Evolutionary conservation across 768 basidiomycete species (phyloP), one percentile per base, ranked within the genome.

Genomic region (Nevesoporus exiguus): DNA sequence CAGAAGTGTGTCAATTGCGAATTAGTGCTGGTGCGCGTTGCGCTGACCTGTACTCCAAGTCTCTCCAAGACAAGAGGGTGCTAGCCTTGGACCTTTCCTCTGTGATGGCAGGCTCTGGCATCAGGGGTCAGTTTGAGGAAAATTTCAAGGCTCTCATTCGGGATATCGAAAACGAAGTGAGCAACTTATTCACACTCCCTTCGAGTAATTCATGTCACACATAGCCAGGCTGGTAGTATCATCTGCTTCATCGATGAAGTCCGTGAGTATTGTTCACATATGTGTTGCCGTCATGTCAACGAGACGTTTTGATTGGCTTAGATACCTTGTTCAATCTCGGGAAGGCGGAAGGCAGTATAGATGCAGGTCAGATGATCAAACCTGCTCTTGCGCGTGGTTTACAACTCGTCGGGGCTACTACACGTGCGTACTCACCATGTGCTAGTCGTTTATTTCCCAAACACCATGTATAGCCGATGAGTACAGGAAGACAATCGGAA

Each of bases 191-290:
- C 48, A 67, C 59, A 39, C 63, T 69, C 45, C 54, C 33, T 56
- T 68, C 53, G 69, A 54, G 57, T 65, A 13, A 33, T 37, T 42
- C 39, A 40, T 56, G 25, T 17, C 46, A 52, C 30, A n/a, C 67
- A 47, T 59, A 31, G 56, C 19, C 47, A 83, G 83, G 78, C 80
- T 3, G 85, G 88, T 19, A 83, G 87, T 41, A 85, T 93, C 8
- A 95, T 95, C 34, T 93, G 90, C 65, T 96, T 96, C 72, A 94
- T 96, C 49, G 93, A 95, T 61, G 93, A 96, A 82, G 85, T 96
- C 49, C 93, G 88, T 90, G 62, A 73, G 89, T 84, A 37, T 31
- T 0, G n/a, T 51, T 14, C 19, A 6, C 47, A 17, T 37, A 49
- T 54, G 17, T 22, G 3, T 34, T 7, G 3, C 17, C 2, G 6